Evolutionary conservation across 2,329 filamentous ascomycete species (phyloP).

Genomic region (Drechslerella dactyloides): DNA sequence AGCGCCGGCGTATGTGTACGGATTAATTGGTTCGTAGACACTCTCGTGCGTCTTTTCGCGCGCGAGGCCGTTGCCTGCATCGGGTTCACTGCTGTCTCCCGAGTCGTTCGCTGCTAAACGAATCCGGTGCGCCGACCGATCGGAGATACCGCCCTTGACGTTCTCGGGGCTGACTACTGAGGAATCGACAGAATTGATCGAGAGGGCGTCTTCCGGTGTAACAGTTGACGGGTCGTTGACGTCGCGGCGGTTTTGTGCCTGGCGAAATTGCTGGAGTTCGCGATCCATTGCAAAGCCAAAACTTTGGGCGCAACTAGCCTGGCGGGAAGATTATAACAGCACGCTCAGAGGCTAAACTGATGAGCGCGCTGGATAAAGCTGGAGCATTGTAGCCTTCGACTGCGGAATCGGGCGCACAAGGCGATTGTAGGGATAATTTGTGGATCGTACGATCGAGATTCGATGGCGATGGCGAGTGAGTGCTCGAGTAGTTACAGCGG

Average conservation of each 20-base stretch:
- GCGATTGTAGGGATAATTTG: background rate
- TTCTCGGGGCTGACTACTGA: conserved; percentile 3
- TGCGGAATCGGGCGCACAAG: background rate
- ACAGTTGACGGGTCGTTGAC: conserved; percentile 3
- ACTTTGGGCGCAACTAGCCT: background rate
- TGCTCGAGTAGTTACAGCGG: too few relatives aligned
- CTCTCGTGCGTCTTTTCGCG: conserved; percentile 45
- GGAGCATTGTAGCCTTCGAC: too few relatives aligned
- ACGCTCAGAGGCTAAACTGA: too few relatives aligned
- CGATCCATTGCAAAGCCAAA: conserved; percentile 24
- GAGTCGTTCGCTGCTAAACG: conserved; percentile 4
- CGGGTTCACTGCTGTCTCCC: background rate
- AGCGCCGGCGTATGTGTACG: conserved; percentile 37
- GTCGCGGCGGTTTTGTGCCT: conserved; percentile 15
- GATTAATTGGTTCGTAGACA: conserved; percentile 32
- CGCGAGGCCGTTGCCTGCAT: conserved; percentile 12
- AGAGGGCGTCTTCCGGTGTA: conserved; percentile 30
- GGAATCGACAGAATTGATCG: conserved; percentile 15
- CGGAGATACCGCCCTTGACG: conserved; percentile 24
- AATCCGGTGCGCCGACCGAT: conserved; percentile 16
- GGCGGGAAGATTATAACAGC: background rate
- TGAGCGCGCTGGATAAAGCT: too few relatives aligned
- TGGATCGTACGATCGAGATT: too few relatives aligned
- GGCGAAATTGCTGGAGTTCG: conserved; percentile 44
- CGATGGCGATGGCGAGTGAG: background rate